Percentiles rank a stretch among this genome's conserved stretches.
Conservation (phyloP, 225 moss, liverwort and hornwort species). For the Straminergon stramineum region DNA sequence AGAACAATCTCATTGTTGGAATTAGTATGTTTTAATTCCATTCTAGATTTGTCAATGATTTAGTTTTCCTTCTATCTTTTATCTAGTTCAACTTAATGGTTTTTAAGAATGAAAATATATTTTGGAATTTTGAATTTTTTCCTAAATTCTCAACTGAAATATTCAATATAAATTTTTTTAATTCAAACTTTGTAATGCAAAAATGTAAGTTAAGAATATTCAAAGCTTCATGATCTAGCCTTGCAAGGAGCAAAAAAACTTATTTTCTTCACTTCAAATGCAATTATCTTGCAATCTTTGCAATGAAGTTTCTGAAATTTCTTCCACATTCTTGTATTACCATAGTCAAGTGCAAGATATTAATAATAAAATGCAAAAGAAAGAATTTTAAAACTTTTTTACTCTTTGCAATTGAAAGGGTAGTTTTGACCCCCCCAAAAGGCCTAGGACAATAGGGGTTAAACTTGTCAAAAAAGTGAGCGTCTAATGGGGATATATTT, state of each 20-base stretch:
- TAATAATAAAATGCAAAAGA: not conserved
- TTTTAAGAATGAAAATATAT: not conserved
- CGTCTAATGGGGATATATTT: not conserved
- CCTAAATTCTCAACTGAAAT: not conserved
- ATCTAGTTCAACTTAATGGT: not conserved
- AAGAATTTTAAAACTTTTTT: rapidly evolving
- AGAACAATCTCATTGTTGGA: not conserved
- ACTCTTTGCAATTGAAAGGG: not conserved
- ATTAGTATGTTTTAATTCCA: not conserved
- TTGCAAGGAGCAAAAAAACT: rapidly evolving
- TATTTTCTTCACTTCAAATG: not conserved
- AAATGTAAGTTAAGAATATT: not conserved
- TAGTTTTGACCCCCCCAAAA: not conserved
- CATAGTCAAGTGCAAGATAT: not conserved
- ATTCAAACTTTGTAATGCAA: not conserved
- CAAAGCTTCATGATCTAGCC: not conserved
- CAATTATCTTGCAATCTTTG: too few relatives aligned
- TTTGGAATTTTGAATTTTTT: not conserved
- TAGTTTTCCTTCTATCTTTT: not conserved
- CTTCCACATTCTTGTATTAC: not conserved
- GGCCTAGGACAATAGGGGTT: not conserved
- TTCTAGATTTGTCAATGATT: not conserved
- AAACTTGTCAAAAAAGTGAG: not conserved
- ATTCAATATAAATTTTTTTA: not conserved
- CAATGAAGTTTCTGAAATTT: rapidly evolving